Evolutionary conservation across 2,329 filamentous ascomycete genomes (phyloP).

Genomic region (Gyromitra esculenta): DNA sequence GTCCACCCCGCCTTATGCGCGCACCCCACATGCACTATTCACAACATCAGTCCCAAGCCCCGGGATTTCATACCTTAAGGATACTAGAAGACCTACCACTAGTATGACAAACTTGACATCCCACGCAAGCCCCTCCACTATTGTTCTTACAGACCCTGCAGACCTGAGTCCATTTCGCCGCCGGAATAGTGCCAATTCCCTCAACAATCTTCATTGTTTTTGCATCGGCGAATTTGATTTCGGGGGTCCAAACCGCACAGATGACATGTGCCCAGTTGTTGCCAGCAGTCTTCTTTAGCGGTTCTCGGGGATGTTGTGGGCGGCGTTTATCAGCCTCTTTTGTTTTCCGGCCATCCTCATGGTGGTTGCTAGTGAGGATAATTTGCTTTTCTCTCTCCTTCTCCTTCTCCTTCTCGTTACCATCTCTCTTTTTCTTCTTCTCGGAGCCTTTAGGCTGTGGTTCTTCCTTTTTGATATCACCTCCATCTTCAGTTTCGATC

Average conservation of each 20-base stretch:
- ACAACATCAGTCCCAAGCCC: conserved; percentile 40
- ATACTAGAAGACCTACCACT: conserved; percentile 59
- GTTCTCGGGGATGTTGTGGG: conserved; percentile 83
- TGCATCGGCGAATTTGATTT: conserved; percentile 90
- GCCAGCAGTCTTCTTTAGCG: conserved; percentile 90
- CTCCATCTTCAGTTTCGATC: conserved; percentile 68
- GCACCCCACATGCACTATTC: conserved; percentile 84
- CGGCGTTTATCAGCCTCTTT: conserved; percentile 85
- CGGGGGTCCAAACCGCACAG: conserved; percentile 89
- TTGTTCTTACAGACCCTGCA: conserved; percentile 85
- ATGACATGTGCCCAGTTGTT: conserved; percentile 99
- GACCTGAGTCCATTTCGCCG: conserved; percentile 75
- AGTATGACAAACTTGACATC: conserved; percentile 77
- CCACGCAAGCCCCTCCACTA: conserved; percentile 81
- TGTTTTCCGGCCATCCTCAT: conserved; percentile 62
- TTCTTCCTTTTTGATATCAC: conserved; percentile 53
- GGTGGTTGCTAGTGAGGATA: conserved; percentile 52
- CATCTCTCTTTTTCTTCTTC: conserved; percentile 82
- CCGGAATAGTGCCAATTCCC: conserved; percentile 84
- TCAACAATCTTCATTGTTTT: conserved; percentile 85
- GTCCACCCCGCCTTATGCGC: conserved; percentile 83
- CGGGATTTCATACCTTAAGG: neutral
- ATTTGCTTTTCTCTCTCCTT: conserved; percentile 79
- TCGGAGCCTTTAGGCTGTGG: conserved; percentile 73
- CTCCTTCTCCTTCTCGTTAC: conserved; percentile 79